Evolutionary conservation across 768 basidiomycete genomes (phyloP).

Genomic region (Russula brevipes): DNA sequence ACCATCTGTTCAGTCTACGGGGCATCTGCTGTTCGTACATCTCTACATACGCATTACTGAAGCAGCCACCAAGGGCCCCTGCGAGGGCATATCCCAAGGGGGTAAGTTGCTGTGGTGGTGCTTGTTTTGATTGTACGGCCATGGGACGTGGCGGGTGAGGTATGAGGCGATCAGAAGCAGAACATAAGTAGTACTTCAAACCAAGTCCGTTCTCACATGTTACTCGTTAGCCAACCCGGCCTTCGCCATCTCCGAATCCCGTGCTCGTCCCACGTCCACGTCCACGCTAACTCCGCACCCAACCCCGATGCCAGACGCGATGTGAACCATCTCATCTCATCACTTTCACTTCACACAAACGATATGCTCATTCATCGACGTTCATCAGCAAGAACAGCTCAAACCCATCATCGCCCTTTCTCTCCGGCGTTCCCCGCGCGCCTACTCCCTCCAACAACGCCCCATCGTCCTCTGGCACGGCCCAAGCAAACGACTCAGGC

Average conservation of each 20-base stretch:
- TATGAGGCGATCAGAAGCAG: neutral
- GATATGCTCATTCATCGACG: conserved; percentile 25
- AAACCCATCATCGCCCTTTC: conserved; percentile 64
- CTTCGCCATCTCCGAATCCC: neutral
- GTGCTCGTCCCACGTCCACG: too few relatives aligned
- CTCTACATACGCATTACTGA: conserved; percentile 79
- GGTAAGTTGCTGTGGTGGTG: conserved; percentile 60
- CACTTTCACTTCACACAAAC: too few relatives aligned
- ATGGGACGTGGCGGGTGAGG: conserved; percentile 25
- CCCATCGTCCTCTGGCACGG: conserved; percentile 44
- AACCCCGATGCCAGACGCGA: too few relatives aligned
- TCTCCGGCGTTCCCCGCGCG: conserved; percentile 37
- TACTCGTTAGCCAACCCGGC: neutral
- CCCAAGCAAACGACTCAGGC: conserved; percentile 54
- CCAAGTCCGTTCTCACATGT: conserved; percentile 12
- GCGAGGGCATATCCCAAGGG: conserved; percentile 87
- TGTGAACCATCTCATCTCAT: too few relatives aligned
- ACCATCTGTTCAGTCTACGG: conserved; percentile 1
- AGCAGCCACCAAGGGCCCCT: conserved; percentile 90
- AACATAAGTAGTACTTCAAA: neutral
- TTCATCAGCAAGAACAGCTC: conserved; percentile 55
- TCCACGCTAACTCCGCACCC: too few relatives aligned
- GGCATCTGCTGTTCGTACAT: neutral
- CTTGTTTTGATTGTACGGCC: conserved; percentile 39
- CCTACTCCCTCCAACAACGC: conserved; percentile 58